Percentiles rank a stretch among this genome's conserved stretches.
These are phyloP conservation scores for Zanthoxylum bungeanum DNA, from an alignment of 345 rosid species.

Conservation along the genomic window DNA sequence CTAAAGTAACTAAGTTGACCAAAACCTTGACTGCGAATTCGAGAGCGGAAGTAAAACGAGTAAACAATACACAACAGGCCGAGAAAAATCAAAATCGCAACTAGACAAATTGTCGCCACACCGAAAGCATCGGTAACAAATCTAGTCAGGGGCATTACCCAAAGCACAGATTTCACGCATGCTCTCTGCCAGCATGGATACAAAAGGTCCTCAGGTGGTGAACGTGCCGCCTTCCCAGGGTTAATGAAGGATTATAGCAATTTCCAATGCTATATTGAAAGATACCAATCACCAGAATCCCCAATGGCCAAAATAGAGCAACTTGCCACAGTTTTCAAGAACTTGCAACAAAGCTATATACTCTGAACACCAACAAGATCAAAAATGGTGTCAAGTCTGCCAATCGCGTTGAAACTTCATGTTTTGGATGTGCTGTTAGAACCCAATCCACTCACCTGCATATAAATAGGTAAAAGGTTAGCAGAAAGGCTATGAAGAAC, in stretches of 20 bases:
- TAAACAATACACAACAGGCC: constrained; percentile 81
- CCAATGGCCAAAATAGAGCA: constrained; percentile 2
- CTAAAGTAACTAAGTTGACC: constrained; percentile 71
- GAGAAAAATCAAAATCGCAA: constrained; percentile 61
- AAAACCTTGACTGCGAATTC: constrained; percentile 50
- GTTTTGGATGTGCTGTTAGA: constrained; percentile 27
- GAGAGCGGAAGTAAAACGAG: constrained; percentile 76
- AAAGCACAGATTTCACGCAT: constrained; percentile 93
- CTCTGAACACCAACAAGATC: not conserved
- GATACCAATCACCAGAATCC: constrained; percentile 15
- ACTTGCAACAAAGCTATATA: not conserved
- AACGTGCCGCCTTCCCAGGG: constrained; percentile 32
- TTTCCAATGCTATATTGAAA: constrained; percentile 16
- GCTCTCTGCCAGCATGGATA: constrained; percentile 99
- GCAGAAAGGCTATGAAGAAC: not conserved
- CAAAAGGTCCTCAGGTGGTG: constrained; percentile 50
- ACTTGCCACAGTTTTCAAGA: not conserved
- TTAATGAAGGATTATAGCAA: constrained; percentile 21
- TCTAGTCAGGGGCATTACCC: constrained; percentile 99
- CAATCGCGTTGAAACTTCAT: constrained; percentile 30
- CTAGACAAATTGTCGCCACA: constrained; percentile 89
- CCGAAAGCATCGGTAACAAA: constrained; percentile 95
- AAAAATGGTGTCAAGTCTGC: not conserved
- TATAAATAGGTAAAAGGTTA: not conserved
- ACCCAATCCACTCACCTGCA: constrained; percentile 32